Evolutionary conservation across 352 stramenopile genomes (phyloP).

Genomic region (Aphanomyces invadans): DNA sequence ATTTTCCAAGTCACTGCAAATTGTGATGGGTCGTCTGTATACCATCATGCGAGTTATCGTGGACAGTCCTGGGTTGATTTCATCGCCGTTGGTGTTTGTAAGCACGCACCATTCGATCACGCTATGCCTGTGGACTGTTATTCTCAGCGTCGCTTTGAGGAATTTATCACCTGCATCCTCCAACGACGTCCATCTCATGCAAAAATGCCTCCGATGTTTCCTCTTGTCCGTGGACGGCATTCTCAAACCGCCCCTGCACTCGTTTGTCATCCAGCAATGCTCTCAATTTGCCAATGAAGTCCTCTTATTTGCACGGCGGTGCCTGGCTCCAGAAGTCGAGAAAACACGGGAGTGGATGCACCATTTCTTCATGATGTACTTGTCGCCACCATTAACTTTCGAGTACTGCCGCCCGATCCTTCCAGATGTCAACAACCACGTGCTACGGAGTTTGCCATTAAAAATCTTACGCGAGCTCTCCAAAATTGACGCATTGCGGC

Average conservation of each 20-base stretch:
- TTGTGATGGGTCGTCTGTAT: not conserved
- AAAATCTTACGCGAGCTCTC: no score
- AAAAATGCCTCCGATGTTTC: not conserved
- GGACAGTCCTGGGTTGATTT: not conserved
- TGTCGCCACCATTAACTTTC: not conserved
- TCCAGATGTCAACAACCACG: no score
- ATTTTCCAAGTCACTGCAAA: not conserved
- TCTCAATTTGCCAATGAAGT: not conserved
- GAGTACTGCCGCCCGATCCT: not conserved
- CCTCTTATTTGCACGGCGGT: not conserved
- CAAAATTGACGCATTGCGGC: no score
- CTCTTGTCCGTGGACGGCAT: not conserved
- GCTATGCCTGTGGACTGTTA: not conserved
- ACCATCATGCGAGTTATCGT: not conserved
- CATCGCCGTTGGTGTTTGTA: not conserved
- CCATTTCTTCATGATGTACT: not conserved
- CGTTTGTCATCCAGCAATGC: not conserved
- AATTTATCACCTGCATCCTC: not conserved
- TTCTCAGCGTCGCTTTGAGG: not conserved
- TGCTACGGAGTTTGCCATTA: no score
- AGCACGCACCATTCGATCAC: not conserved
- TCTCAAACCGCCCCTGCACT: not conserved
- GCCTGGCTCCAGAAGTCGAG: not conserved
- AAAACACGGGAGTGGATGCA: not conserved
- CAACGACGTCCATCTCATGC: not conserved